Evolutionary conservation across 106 monocot species (phyloP).

Genomic region (Allium sativum): DNA sequence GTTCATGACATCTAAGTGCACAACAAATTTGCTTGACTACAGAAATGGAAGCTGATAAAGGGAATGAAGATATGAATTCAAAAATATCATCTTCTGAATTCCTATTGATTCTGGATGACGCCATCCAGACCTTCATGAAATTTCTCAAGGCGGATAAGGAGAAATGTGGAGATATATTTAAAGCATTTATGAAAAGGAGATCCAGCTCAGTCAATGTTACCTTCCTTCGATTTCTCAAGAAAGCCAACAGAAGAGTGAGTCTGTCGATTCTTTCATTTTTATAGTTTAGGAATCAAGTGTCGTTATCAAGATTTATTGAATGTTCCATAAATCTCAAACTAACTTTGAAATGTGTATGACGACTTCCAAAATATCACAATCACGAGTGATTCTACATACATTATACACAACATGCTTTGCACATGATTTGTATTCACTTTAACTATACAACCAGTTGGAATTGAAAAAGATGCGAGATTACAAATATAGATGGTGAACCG

Average conservation of each 20-base stretch:
- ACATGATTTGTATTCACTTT: too few species aligned
- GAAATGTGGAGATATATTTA: constrained; percentile 32
- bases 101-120: constrained; percentile 40
- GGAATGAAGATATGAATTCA: constrained; percentile 13
- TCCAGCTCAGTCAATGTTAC: constrained; percentile 22
- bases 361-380: too few species aligned
- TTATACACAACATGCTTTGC: too few species aligned
- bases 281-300: too few species aligned
- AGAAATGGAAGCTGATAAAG: constrained; percentile 35
- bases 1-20: too few species aligned
- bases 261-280: background rate
- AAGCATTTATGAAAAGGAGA: constrained; percentile 36
- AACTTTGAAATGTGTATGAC: too few species aligned
- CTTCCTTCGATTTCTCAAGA: constrained; percentile 48
- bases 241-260: constrained; percentile 55
- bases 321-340: too few species aligned
- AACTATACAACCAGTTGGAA: too few species aligned
- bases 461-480: too few species aligned
- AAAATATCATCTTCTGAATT: constrained; percentile 44
- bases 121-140: constrained; percentile 68
- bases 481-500: too few species aligned
- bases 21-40: background rate
- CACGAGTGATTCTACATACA: too few species aligned
- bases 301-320: too few species aligned
- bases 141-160: constrained; percentile 77